phyloP scores from a whole-genome alignment of 768 basidiomycete species.

The Trichaptum fuscoviolaceum region DNA sequence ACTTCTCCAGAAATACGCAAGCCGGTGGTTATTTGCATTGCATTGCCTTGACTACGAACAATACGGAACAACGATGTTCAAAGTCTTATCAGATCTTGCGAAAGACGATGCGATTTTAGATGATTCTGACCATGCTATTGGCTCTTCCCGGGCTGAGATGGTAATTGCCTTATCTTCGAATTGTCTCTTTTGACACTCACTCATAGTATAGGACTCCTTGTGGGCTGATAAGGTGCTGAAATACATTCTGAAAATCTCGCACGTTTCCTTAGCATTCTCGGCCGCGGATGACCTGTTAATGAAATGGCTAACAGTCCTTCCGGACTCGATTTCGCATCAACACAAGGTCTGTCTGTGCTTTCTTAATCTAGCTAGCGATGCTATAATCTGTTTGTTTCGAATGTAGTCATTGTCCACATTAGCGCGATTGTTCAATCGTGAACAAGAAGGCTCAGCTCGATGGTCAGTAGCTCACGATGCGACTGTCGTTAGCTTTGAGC shows the following conservation, averaged over 20 bases:
- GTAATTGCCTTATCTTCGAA: background rate
- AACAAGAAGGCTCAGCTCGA: conserved; percentile 39
- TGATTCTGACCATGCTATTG: conserved; percentile 5
- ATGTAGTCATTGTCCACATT: conserved; percentile 47
- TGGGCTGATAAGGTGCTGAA: conserved; percentile 2
- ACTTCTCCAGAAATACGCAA: conserved; percentile 50
- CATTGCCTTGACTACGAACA: conserved; percentile 52
- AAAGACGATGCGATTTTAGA: conserved; percentile 21
- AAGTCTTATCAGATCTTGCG: conserved; percentile 45
- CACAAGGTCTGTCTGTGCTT: conserved; percentile 7
- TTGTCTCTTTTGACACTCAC: background rate
- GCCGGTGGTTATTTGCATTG: conserved; percentile 64
- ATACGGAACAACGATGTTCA: conserved; percentile 51
- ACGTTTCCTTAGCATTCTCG: conserved; percentile 1
- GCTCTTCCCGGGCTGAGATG: background rate
- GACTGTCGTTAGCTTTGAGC: conserved; percentile 25
- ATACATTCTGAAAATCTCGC: conserved; percentile 2
- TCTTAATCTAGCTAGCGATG: conserved; percentile 7
- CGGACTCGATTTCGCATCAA: conserved; percentile 1
- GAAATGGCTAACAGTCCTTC: conserved; percentile 3
- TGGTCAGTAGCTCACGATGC: conserved; percentile 31
- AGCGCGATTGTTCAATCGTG: conserved; percentile 52
- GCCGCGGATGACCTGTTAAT: conserved; percentile 4
- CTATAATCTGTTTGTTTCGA: conserved; percentile 2
- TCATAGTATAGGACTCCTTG: background rate